Percentiles rank a stretch among this genome's conserved stretches.
These are phyloP conservation scores for Neurospora crassa DNA, from an alignment of 2,329 filamentous ascomycete species.

Conservation along the genomic window DNA sequence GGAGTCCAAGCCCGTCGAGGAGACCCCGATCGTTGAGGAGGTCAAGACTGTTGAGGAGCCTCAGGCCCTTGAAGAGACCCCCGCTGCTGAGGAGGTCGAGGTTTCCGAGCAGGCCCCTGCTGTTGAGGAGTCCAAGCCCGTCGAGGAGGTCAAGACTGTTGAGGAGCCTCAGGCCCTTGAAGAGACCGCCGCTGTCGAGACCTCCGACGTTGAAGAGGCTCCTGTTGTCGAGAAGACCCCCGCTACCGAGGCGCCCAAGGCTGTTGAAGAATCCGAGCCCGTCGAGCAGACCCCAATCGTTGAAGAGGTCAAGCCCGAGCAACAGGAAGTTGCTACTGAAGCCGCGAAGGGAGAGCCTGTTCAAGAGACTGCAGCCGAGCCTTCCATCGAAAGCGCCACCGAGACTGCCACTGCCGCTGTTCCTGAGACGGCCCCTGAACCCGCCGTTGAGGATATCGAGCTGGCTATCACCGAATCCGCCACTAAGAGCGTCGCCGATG, in stretches of 20 bases:
- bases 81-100: too few species aligned
- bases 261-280: background rate
- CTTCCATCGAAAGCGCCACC: background rate
- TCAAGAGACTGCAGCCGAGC: slow-evolving; percentile 1
- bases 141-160: too few species aligned
- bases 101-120: background rate
- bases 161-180: background rate
- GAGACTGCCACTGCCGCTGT: background rate
- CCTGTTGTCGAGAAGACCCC: slow-evolving; percentile 2
- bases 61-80: background rate
- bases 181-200: background rate
- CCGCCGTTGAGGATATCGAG: background rate
- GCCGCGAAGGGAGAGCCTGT: background rate
- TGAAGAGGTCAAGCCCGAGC: background rate
- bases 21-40: too few species aligned
- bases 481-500: background rate
- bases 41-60: too few species aligned
- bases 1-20: background rate
- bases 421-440: slow-evolving; percentile 3
- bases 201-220: background rate
- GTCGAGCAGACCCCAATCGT: background rate
- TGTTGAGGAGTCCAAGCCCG: background rate
- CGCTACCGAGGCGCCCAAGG: background rate
- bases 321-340: background rate
- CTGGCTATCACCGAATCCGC: background rate